Evolutionary conservation across 192 early-diverging fungal genomes (phyloP).

Genomic region (Coemansia sp.): DNA sequence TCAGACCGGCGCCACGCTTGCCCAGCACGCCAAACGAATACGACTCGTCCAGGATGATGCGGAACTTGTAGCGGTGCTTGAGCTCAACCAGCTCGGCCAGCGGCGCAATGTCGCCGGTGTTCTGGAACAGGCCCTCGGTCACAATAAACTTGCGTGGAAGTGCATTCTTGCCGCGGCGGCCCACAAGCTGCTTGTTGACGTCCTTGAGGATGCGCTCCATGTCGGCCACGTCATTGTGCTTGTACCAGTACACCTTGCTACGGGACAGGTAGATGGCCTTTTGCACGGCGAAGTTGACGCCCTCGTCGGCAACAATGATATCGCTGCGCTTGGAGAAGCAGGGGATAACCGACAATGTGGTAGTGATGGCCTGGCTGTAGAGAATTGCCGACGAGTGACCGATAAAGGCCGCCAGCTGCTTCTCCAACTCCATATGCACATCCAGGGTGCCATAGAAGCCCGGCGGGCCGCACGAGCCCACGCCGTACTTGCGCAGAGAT

Average conservation of each 20-base stretch:
- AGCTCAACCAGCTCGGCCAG: slow-evolving; percentile 78
- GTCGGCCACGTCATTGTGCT: slow-evolving; percentile 97
- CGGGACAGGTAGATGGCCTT: slow-evolving; percentile 89
- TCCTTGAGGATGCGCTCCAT: slow-evolving; percentile 79
- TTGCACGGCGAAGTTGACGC: slow-evolving; percentile 80
- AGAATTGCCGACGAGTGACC: slow-evolving; percentile 84
- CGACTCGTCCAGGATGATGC: slow-evolving; percentile 91
- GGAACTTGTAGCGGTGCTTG: slow-evolving; percentile 94
- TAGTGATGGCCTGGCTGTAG: slow-evolving; percentile 93
- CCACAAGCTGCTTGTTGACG: slow-evolving; percentile 61
- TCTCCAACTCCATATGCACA: slow-evolving; percentile 92
- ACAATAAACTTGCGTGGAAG: slow-evolving; percentile 92
- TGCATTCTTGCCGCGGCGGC: slow-evolving; percentile 64
- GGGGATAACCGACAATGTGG: slow-evolving; percentile 86
- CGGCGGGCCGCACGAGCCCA: slow-evolving; percentile 92
- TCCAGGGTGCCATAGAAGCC: slow-evolving; percentile 95
- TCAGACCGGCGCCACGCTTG: slow-evolving; percentile 79
- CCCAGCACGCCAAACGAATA: slow-evolving; percentile 86
- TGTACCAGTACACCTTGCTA: slow-evolving; percentile 83
- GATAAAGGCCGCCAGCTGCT: slow-evolving; percentile 76
- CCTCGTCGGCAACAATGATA: slow-evolving; percentile 90
- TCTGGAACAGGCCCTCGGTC: slow-evolving; percentile 85
- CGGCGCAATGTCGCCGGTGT: slow-evolving; percentile 82
- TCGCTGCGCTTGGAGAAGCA: slow-evolving; percentile 97
- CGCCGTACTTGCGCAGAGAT: slow-evolving; percentile 87